Percentiles rank a stretch among this genome's conserved stretches.
Evolutionary conservation across 768 basidiomycete species (phyloP).

Genomic region (Sistotremastrum niveocremeum): DNA sequence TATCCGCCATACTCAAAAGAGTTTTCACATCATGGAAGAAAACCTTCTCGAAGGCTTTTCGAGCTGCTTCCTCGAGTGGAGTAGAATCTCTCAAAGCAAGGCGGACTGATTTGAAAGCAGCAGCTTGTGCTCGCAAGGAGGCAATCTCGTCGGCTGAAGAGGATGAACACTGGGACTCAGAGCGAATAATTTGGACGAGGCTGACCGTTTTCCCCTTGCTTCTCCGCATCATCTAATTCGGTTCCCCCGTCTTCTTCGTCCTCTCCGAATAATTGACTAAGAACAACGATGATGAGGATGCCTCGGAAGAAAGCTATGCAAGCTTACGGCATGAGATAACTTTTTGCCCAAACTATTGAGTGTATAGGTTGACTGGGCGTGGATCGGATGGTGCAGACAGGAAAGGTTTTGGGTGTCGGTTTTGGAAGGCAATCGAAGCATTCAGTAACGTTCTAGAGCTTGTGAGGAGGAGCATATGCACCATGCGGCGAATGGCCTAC

Average conservation of each 20-base stretch:
- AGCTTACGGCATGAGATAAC: slow-evolving; percentile 79
- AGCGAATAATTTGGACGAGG: background rate
- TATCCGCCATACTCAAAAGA: slow-evolving; percentile 84
- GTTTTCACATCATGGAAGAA: slow-evolving; percentile 82
- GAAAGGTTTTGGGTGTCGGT: slow-evolving; percentile 85
- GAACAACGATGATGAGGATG: background rate
- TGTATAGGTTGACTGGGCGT: slow-evolving; percentile 97
- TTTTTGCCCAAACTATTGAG: slow-evolving; percentile 99
- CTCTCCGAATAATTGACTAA: slow-evolving; percentile 87
- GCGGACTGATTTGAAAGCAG: slow-evolving; percentile 76
- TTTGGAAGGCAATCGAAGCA: slow-evolving; percentile 97
- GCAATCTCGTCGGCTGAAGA: slow-evolving; percentile 76
- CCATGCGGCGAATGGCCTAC: slow-evolving; percentile 23
- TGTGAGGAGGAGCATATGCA: background rate
- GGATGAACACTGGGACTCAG: background rate
- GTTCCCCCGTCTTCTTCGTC: slow-evolving; percentile 64
- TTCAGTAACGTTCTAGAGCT: slow-evolving; percentile 63
- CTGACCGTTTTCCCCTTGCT: slow-evolving; percentile 85
- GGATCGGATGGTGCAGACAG: slow-evolving; percentile 94
- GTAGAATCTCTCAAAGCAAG: slow-evolving; percentile 38
- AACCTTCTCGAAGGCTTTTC: slow-evolving; percentile 77
- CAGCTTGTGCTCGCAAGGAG: slow-evolving; percentile 76
- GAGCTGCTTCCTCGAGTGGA: slow-evolving; percentile 36
- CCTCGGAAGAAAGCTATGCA: background rate
- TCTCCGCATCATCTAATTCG: slow-evolving; percentile 86